Evolutionary conservation across 129 eudicot genomes (phyloP), one percentile per base, ranked within the genome.

Genomic region (Helichrysum umbraculigerum): DNA sequence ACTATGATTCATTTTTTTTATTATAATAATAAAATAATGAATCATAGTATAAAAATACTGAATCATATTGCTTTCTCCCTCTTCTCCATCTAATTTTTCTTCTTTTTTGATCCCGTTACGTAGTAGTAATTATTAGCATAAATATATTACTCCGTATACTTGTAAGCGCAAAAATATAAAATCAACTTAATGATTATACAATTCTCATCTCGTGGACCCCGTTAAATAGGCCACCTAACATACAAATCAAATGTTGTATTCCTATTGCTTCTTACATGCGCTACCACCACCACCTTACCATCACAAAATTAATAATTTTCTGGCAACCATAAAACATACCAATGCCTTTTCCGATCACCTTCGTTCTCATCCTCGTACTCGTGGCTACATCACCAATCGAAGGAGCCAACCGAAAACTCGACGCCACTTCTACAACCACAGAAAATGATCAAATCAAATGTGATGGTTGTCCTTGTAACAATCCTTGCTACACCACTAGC

Each of bases 391-490:
- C 69, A 29, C 70, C 82, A 2, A 30, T 50, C 30, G 77, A 81
- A 19, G 62, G 60, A 21, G 69, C 66, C 42, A 44, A 81, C 30
- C 73, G 78, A 78, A 79, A 77, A 69, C 88, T 85, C 34, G 83
- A 81, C 39, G 71, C 68, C 68, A 37, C 52, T 34, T 16, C 72
- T 37, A 59, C 67, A 32, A 17, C 58, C 84, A 5, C 83, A 84
- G 2, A 76, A 82, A 30, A 63, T 20, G 71, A 77, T 4, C 87
- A 81, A 37, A 66, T 85, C 60, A 92, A 89, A 78, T 92, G 98
- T 59, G 96, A 96, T 20, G 81, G 86, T 44, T 92, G 96, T 65
- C 87, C 96, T 63, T 90, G 98, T 78, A 76, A 84, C 86, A 81
- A 64, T 58, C 88, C 96, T 19, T 92, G 96, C 30, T 42, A 65